A percentile compares a stretch with the other conserved stretches of the same genome.
These are phyloP conservation scores for Trichosphaerium sp. DNA, from an alignment of 78 protist species.

Conservation along the genomic window DNA sequence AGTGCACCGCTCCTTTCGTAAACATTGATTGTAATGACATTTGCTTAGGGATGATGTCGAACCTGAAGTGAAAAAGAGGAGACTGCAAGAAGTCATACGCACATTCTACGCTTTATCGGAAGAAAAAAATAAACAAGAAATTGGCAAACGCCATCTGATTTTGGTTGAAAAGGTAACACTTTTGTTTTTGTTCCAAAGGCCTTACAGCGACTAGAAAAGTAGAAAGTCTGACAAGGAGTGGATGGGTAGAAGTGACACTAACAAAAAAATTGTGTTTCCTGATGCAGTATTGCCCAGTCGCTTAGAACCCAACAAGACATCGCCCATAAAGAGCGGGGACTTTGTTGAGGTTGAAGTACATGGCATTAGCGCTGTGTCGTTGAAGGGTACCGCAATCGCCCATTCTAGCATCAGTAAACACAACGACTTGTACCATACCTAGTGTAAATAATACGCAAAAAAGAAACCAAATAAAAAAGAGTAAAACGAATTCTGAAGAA, in stretches of 20 bases:
- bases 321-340: slow-evolving; percentile 9
- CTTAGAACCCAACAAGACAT: background rate
- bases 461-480: too few species aligned
- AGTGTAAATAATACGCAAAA: too few species aligned
- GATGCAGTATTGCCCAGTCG: background rate
- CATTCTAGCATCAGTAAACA: too few species aligned
- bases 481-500: too few species aligned
- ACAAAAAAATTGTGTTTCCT: slow-evolving; percentile 34
- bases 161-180: too few species aligned
- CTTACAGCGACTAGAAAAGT: slow-evolving; percentile 15
- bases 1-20: background rate
- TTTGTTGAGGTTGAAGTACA: slow-evolving; percentile 19
- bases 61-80: background rate
- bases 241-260: slow-evolving; percentile 45
- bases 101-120: slow-evolving; percentile 10
- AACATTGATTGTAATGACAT: background rate
- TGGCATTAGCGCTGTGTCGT: too few species aligned
- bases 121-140: slow-evolving; percentile 16
- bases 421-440: too few species aligned
- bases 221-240: slow-evolving; percentile 24
- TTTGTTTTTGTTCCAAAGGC: too few species aligned
- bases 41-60: slow-evolving; percentile 26
- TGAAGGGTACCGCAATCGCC: too few species aligned
- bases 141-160: slow-evolving; percentile 34
- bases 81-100: slow-evolving; percentile 19